phyloP scores from a whole-genome alignment of 129 eudicot genomes.

The Flaveria robusta region DNA sequence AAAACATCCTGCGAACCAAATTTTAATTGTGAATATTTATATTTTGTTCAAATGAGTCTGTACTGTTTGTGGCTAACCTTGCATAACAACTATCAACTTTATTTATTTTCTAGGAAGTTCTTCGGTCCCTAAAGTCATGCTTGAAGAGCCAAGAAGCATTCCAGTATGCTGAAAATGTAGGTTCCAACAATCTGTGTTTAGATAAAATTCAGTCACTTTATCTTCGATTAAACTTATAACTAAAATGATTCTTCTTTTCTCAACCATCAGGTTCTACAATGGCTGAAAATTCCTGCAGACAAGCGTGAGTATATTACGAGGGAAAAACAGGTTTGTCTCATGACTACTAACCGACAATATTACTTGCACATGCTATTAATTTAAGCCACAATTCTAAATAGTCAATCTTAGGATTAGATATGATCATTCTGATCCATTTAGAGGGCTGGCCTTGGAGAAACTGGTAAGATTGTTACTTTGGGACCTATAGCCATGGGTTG shows the following conservation, averaged over 20 bases:
- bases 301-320: conserved; percentile 81
- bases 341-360: background rate
- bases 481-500: too few relatives aligned
- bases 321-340: conserved; percentile 74
- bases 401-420: background rate
- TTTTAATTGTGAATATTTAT: background rate
- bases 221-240: background rate
- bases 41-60: background rate
- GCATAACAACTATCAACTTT: conserved; percentile 17
- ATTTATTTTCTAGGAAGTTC: conserved; percentile 60
- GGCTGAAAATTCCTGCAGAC: conserved; percentile 88
- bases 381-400: background rate
- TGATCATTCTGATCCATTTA: background rate
- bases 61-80: background rate
- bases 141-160: conserved; percentile 76
- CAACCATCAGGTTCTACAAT: conserved; percentile 57
- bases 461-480: too few relatives aligned
- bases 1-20: background rate
- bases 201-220: background rate
- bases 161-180: conserved; percentile 79
- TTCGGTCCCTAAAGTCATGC: conserved; percentile 68
- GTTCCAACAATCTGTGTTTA: conserved; percentile 23
- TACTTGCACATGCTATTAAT: background rate
- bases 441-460: too few relatives aligned
- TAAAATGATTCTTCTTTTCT: background rate